A percentile compares a stretch with the other conserved stretches of the same genome.
Evolutionary conservation across 345 rosid genomes (phyloP).

Genomic region (Laguncularia racemosa): DNA sequence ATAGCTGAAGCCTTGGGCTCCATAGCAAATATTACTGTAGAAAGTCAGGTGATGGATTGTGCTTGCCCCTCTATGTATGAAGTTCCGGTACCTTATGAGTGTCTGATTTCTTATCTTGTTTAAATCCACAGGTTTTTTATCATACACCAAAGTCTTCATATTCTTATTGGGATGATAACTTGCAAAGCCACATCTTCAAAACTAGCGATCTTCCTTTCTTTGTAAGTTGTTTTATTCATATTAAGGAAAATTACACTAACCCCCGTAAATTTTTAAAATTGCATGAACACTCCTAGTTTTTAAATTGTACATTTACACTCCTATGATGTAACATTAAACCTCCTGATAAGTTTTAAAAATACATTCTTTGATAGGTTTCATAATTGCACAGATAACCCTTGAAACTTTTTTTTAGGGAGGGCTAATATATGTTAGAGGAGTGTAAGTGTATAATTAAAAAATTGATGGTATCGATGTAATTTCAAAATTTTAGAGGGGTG

Average conservation of each 20-base stretch:
- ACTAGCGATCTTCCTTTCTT: constrained; percentile 87
- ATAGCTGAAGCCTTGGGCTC: constrained; percentile 63
- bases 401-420: no score
- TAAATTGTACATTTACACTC: no score
- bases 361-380: no score
- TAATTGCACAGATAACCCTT: no score
- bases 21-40: constrained; percentile 75
- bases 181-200: constrained; percentile 53
- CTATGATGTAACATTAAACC: no score
- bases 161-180: constrained; percentile 73
- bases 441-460: no score
- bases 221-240: constrained; percentile 37
- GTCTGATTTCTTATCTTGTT: constrained; percentile 6
- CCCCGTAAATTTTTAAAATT: no score
- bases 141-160: constrained; percentile 85
- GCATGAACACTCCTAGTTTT: no score
- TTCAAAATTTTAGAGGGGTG: no score
- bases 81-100: not conserved
- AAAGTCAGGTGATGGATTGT: constrained; percentile 65
- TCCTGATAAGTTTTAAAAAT: no score
- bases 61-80: constrained; percentile 3
- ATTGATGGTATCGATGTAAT: no score
- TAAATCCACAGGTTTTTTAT: constrained; percentile 59
- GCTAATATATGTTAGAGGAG: no score
- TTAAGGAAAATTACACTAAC: not conserved